Conservation (phyloP, 495 filamentous ascomycete species). For the Pseudoneurospora amorphoporcata region DNA sequence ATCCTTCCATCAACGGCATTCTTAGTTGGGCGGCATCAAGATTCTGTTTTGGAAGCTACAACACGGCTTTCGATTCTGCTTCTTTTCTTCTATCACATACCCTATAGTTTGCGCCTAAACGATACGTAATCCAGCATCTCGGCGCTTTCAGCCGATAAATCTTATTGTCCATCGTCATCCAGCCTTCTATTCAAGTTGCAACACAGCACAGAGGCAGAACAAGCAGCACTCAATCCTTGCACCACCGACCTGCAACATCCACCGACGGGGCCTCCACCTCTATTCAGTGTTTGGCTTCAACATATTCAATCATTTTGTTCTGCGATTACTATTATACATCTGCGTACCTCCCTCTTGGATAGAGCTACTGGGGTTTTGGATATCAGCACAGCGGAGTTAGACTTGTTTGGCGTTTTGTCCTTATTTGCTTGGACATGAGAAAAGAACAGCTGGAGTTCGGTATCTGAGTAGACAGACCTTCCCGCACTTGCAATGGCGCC, state of each 20-base stretch:
- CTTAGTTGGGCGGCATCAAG: background rate
- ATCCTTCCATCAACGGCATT: background rate
- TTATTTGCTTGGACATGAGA: background rate
- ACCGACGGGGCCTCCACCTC: background rate
- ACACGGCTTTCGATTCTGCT: background rate
- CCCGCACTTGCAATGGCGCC: slow-evolving; percentile 17
- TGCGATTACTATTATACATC: background rate
- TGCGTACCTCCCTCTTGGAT: background rate
- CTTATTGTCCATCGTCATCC: background rate
- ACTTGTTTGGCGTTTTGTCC: background rate
- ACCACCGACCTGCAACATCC: background rate
- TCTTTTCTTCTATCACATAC: background rate
- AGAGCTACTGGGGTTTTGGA: background rate
- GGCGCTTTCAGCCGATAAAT: background rate
- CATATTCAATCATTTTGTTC: background rate
- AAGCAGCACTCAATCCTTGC: background rate
- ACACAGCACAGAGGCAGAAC: background rate
- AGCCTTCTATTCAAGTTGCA: background rate
- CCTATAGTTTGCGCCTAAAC: background rate
- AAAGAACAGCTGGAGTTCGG: background rate
- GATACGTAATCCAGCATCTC: background rate
- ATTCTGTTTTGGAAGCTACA: background rate
- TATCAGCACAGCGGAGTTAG: background rate
- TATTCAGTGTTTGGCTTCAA: background rate
- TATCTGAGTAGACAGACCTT: background rate